These are phyloP conservation scores for Tuber calosporum DNA, from an alignment of 495 filamentous ascomycete species.

Conservation along the genomic window DNA sequence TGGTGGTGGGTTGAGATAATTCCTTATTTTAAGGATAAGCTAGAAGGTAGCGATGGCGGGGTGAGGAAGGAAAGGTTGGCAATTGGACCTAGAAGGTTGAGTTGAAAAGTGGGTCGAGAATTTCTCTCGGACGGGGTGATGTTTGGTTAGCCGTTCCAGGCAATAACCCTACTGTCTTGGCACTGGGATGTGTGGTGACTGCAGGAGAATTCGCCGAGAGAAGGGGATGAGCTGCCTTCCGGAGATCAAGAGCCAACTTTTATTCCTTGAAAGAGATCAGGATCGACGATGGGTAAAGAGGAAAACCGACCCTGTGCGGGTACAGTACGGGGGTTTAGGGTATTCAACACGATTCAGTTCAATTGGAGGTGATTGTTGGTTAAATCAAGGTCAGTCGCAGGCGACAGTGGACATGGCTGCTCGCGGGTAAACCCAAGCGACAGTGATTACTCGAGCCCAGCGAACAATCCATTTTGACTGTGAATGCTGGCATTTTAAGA, in stretches of 20 bases:
- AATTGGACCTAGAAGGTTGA: not conserved
- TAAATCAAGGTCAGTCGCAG: not conserved
- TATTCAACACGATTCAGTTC: not conserved
- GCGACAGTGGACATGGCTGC: not conserved
- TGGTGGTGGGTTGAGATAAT: not conserved
- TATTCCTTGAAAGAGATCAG: not conserved
- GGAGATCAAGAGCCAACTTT: not conserved
- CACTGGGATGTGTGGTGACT: not conserved
- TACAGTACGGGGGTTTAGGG: not conserved
- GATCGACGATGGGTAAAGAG: not conserved
- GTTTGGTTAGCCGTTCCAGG: not conserved
- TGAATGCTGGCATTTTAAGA: not conserved
- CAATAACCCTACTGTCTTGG: not conserved
- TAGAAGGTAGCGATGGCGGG: not conserved
- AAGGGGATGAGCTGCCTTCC: not conserved
- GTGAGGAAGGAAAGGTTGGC: not conserved
- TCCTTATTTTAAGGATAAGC: not conserved
- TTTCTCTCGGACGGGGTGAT: not conserved
- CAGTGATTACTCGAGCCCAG: not conserved
- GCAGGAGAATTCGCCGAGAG: not conserved
- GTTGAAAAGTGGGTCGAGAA: not conserved
- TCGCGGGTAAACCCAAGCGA: not conserved
- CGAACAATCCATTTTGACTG: not conserved
- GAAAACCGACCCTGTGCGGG: not conserved
- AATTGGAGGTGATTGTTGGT: not conserved